Evolutionary conservation across 1,139 yeast species (phyloP).

Genomic region (Saccharomyces hybrid): DNA sequence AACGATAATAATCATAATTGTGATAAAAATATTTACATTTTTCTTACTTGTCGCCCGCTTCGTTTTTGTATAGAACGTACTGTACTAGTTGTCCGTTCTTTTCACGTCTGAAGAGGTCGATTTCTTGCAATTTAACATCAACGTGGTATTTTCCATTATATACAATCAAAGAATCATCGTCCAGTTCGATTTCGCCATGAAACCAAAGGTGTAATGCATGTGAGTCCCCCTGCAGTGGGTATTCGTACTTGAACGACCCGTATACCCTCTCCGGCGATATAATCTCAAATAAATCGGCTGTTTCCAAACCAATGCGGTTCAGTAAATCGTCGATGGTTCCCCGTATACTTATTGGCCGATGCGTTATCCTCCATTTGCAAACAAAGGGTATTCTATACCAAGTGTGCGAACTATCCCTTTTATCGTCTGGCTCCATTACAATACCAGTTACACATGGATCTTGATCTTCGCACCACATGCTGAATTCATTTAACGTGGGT

Average conservation of each 20-base stretch:
- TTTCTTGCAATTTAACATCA: conserved; percentile 25
- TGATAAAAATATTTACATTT: neutral
- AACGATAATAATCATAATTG: neutral
- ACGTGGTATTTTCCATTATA: conserved; percentile 30
- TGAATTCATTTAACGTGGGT: conserved; percentile 18
- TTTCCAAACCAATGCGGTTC: conserved; percentile 17
- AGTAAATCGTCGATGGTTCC: conserved; percentile 13
- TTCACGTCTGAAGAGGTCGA: conserved; percentile 21
- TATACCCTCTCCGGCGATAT: conserved; percentile 22
- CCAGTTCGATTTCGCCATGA: conserved; percentile 25
- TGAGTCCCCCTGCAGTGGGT: conserved; percentile 23
- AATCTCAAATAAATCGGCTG: conserved; percentile 22
- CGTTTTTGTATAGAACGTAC: conserved; percentile 24
- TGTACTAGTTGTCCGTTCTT: conserved; percentile 24
- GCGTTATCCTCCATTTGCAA: conserved; percentile 24
- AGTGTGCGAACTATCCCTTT: conserved; percentile 10
- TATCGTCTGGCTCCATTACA: conserved; percentile 12
- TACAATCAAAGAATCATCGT: conserved; percentile 18
- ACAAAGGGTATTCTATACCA: conserved; percentile 26
- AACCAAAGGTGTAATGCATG: conserved; percentile 29
- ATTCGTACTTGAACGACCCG: conserved; percentile 28
- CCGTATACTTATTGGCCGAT: conserved; percentile 19
- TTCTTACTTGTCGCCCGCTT: neutral
- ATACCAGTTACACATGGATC: conserved; percentile 28
- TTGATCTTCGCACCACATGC: conserved; percentile 30